These are phyloP conservation scores for Ophiobolus disseminans DNA, from an alignment of 2,329 filamentous ascomycete genomes.

Conservation along the genomic window DNA sequence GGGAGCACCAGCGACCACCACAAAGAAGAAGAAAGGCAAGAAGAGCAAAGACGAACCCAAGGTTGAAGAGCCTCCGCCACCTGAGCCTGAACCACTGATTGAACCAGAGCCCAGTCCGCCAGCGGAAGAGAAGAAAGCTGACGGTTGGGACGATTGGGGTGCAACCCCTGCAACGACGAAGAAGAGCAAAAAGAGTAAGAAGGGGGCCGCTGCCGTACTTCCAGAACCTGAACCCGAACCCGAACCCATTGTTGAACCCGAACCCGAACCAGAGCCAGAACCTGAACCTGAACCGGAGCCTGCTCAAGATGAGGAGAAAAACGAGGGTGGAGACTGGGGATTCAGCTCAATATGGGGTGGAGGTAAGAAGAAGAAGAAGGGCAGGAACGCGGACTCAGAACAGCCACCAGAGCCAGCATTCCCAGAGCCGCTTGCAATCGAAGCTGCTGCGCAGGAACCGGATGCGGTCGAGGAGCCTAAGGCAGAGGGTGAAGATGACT, in stretches of 20 bases:
- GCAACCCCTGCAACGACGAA: too few relatives aligned
- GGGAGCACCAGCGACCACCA: slow-evolving; percentile 22
- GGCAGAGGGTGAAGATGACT: slow-evolving; percentile 61
- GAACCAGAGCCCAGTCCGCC: slow-evolving; percentile 27
- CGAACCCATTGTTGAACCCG: slow-evolving; percentile 15
- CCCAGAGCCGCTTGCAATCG: slow-evolving; percentile 16
- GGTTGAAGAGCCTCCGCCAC: slow-evolving; percentile 25
- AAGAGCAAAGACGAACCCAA: slow-evolving; percentile 33
- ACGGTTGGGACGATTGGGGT: too few relatives aligned
- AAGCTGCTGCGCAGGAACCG: slow-evolving; percentile 50
- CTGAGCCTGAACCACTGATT: slow-evolving; percentile 45
- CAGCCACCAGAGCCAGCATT: slow-evolving; percentile 33
- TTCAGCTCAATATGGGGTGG: slow-evolving; percentile 49
- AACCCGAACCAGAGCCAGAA: slow-evolving; percentile 31
- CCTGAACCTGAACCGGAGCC: slow-evolving; percentile 41
- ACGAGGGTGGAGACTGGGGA: slow-evolving; percentile 44
- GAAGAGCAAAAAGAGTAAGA: slow-evolving; percentile 24
- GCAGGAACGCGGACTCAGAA: slow-evolving; percentile 46
- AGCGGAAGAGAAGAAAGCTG: slow-evolving; percentile 42
- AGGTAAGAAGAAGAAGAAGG: slow-evolving; percentile 57
- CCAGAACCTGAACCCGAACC: slow-evolving; percentile 19
- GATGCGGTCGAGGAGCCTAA: slow-evolving; percentile 60
- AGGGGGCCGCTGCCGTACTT: too few relatives aligned
- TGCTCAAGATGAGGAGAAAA: slow-evolving; percentile 37
- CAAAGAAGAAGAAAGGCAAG: slow-evolving; percentile 43